Conservation (phyloP, 495 filamentous ascomycete genomes). For the Penicilliopsis zonata region DNA sequence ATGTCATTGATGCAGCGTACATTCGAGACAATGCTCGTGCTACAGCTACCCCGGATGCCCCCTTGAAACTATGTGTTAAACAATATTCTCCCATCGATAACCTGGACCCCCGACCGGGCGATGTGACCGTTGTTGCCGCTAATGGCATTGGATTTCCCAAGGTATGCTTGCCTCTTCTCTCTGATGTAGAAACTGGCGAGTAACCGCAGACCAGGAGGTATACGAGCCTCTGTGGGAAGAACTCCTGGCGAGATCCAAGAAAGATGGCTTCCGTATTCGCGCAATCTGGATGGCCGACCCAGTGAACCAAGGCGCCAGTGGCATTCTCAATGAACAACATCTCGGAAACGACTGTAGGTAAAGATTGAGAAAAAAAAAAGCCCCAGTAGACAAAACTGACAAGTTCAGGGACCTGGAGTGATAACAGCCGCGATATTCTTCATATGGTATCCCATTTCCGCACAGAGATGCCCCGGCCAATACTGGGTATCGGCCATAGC, state of each 20-base stretch:
- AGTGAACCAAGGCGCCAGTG: constrained; percentile 49
- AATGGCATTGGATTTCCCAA: too few relatives aligned
- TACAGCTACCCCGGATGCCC: too few relatives aligned
- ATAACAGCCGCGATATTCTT: constrained; percentile 56
- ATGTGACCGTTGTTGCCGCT: too few relatives aligned
- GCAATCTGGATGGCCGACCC: constrained; percentile 64
- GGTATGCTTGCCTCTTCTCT: too few relatives aligned
- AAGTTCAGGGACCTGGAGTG: constrained; percentile 38
- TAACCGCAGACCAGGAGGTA: too few relatives aligned
- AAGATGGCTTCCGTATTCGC: constrained; percentile 40
- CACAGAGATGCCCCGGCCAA: constrained; percentile 48
- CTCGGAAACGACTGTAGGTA: constrained; percentile 52
- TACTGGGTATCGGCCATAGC: constrained; percentile 61
- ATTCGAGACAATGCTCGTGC: too few relatives aligned
- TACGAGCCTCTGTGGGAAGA: constrained; percentile 69
- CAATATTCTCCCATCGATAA: too few relatives aligned
- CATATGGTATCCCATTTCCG: constrained; percentile 57
- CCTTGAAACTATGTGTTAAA: too few relatives aligned
- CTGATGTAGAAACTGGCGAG: too few relatives aligned
- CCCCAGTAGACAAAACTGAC: neutral
- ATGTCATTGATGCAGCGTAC: too few relatives aligned
- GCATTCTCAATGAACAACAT: constrained; percentile 48
- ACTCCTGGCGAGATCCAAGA: constrained; percentile 29
- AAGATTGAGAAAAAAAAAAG: neutral
- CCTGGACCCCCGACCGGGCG: too few relatives aligned